Evolutionary conservation across 1,284 basidiomycete species (phyloP).

Genomic region (Ustilago nuda): DNA sequence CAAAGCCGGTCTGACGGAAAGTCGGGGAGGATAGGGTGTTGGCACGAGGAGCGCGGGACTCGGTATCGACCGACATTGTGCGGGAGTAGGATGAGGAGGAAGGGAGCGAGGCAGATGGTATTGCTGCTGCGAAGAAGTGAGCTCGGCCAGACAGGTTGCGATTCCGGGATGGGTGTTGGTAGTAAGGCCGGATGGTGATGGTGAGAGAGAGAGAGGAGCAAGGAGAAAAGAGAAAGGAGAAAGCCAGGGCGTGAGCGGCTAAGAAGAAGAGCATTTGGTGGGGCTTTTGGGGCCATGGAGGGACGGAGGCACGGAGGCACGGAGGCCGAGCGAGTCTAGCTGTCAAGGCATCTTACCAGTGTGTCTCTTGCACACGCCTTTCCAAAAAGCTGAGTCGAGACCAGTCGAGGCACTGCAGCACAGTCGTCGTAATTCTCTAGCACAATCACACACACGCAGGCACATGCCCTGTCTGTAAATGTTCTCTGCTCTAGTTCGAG

Average conservation of each 20-base stretch:
- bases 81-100: background rate
- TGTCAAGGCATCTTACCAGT: background rate
- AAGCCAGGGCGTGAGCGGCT: background rate
- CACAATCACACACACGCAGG: background rate
- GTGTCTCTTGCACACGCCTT: background rate
- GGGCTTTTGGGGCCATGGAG: too few relatives aligned
- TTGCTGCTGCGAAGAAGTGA: background rate
- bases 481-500: background rate
- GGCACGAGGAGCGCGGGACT: conserved; percentile 37
- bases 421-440: background rate
- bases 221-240: background rate
- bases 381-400: conserved; percentile 13
- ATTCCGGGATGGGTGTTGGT: background rate
- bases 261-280: conserved; percentile 1
- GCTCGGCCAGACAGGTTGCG: background rate
- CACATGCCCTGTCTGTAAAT: background rate
- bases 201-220: background rate
- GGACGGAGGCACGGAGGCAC: background rate
- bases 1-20: conserved; percentile 53
- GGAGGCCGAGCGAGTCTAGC: too few relatives aligned
- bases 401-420: background rate
- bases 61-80: conserved; percentile 52
- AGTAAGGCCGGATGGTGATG: background rate
- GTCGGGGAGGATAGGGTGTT: conserved; percentile 52
- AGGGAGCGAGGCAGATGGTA: background rate